A percentile compares a stretch with the other conserved stretches of the same genome.
Evolutionary conservation across 192 early-diverging fungal species (phyloP).

Genomic region (Umbelopsis sp.): DNA sequence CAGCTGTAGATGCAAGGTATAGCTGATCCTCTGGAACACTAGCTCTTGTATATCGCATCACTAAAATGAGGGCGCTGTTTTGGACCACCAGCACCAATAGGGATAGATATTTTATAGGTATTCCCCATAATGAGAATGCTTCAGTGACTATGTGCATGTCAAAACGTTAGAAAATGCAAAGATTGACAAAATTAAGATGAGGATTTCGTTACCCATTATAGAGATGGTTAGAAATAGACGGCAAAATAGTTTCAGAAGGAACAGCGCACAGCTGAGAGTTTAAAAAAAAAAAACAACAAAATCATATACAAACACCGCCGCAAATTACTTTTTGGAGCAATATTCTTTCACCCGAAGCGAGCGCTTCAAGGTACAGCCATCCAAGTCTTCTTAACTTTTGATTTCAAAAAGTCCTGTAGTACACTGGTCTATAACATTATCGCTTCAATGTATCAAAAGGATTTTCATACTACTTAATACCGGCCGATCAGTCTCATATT

Average conservation of each 20-base stretch:
- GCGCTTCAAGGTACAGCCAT: no score
- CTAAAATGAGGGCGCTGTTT: conserved; percentile 82
- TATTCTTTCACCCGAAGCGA: no score
- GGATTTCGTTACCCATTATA: not conserved
- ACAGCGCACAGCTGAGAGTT: no score
- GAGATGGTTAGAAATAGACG: not conserved
- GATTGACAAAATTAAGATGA: not conserved
- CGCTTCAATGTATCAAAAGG: no score
- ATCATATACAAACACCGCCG: no score
- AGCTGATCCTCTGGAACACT: conserved; percentile 31
- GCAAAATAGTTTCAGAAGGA: not conserved
- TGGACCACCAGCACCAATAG: conserved; percentile 88
- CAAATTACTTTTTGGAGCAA: no score
- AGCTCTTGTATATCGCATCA: conserved; percentile 89
- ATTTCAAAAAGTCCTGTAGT: no score
- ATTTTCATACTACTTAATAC: no score
- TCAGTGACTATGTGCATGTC: conserved; percentile 1
- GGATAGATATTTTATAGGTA: conserved; percentile 88
- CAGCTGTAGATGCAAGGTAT: conserved; percentile 88
- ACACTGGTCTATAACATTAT: no score
- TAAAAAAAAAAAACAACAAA: no score
- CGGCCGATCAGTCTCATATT: no score
- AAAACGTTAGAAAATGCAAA: not conserved
- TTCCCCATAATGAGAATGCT: conserved; percentile 9
- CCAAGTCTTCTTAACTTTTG: no score